These are phyloP conservation scores for Vitis hybrid DNA, from an alignment of 177 flowering plant genomes.

Conservation along the genomic window DNA sequence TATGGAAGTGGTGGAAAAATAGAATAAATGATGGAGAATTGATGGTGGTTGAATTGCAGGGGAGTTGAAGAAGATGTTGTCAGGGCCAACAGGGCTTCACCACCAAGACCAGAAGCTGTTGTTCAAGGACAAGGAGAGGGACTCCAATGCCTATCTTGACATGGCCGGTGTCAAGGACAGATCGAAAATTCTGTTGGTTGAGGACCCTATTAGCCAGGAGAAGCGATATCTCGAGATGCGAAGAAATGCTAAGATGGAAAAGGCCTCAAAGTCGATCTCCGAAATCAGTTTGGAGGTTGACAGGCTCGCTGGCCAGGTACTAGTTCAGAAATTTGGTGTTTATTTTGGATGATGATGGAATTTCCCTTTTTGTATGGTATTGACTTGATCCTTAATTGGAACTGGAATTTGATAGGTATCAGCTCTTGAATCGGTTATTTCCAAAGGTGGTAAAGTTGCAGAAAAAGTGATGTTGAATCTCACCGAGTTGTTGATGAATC, in stretches of 20 bases:
- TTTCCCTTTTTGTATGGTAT: no score
- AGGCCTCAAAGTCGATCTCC: constrained; percentile 72
- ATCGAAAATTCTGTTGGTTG: constrained; percentile 72
- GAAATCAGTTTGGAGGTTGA: constrained; percentile 88
- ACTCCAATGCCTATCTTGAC: constrained; percentile 71
- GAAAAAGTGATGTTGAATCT: constrained; percentile 59
- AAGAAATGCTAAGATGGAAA: constrained; percentile 78
- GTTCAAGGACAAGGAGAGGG: constrained; percentile 84
- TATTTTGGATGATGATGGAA: no score
- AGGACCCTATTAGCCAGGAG: constrained; percentile 86
- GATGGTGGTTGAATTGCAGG: constrained; percentile 40
- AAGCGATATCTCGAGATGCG: constrained; percentile 75
- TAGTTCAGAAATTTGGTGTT: neutral
- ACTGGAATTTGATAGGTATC: constrained; percentile 59
- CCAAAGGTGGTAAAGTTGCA: constrained; percentile 70
- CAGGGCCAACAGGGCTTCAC: constrained; percentile 81
- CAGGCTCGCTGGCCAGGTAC: constrained; percentile 82
- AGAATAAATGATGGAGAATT: neutral
- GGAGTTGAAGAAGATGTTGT: constrained; percentile 85
- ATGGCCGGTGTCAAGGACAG: constrained; percentile 72
- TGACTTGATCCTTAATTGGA: constrained; percentile 2
- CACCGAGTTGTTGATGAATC: constrained; percentile 81
- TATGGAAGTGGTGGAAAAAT: no score
- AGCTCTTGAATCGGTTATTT: constrained; percentile 60
- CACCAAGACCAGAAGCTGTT: constrained; percentile 82